A percentile compares a stretch with the other conserved stretches of the same genome.
phyloP scores from a whole-genome alignment of 805 yeast species.

The Alloascoidea hylecoeti region DNA sequence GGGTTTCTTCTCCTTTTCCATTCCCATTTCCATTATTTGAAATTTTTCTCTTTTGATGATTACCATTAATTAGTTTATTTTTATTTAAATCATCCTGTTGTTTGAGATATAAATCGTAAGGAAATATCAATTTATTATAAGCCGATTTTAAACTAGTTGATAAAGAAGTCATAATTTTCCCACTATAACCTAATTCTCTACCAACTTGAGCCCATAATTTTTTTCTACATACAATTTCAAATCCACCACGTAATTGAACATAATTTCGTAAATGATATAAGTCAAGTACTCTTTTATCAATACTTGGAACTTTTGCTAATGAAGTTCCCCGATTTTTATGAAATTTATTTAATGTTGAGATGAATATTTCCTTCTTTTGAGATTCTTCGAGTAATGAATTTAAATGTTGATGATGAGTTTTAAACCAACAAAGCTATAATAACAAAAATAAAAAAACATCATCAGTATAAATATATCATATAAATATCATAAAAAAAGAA shows the following conservation, averaged over 20 bases:
- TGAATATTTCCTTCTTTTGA: neutral
- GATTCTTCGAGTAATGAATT: neutral
- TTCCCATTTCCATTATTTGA: conserved; percentile 4
- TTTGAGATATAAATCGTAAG: conserved; percentile 10
- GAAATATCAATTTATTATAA: conserved; percentile 29
- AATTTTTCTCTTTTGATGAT: conserved; percentile 7
- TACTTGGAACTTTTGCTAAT: conserved; percentile 38
- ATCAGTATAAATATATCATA: neutral
- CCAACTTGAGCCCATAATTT: conserved; percentile 80
- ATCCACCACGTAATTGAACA: conserved; percentile 58
- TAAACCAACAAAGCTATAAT: conserved; percentile 1
- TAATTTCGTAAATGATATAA: conserved; percentile 40
- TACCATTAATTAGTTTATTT: too few species aligned
- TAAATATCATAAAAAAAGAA: neutral
- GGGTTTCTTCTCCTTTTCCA: too few species aligned
- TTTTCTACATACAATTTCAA: conserved; percentile 40
- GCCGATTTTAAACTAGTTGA: conserved; percentile 53
- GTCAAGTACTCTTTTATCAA: conserved; percentile 55
- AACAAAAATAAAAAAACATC: neutral
- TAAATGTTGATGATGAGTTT: conserved; percentile 1
- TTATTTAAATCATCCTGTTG: conserved; percentile 2
- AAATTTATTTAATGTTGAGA: conserved; percentile 16
- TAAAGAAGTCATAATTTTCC: conserved; percentile 56
- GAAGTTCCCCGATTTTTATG: conserved; percentile 19
- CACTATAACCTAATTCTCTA: conserved; percentile 64